Base-by-base conservation (phyloP, 176 grass and related monocot species). In the Avena eriantha region DNA sequence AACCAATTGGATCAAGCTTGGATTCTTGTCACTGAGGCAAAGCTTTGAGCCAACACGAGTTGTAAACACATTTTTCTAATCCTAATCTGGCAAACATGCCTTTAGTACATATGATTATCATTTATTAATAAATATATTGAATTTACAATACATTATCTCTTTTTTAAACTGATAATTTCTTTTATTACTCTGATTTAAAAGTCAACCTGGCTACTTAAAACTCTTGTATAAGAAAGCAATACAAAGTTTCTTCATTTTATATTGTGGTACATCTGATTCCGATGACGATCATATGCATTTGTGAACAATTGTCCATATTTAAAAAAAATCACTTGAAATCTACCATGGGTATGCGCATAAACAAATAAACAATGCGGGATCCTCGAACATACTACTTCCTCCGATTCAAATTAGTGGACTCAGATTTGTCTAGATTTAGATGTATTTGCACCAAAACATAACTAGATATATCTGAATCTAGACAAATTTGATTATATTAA, bases 151-250 rank as follows among this genome's bases (percentile, higher is more conserved):
- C 15, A 19, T 18, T 84, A 66, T 47, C 67, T 5, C 54, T 47
- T 15, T 45, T 73, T 66, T 21, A 54, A 54, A 55, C 29, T 47
- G 1, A 46, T 21, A 43, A 8, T 74, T 74, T 46, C 67, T 0
- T 46, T 19, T 45, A 79, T 46, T 36, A 65, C 65, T 56, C 29
- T 66, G 3, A 23, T 61, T 77, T 7, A 13, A 72, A 22, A 8
- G 49, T 81, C 48, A 18, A 78, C 22, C 74, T 78, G 53, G 81
- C 69, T 22, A 39, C 76, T 79, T 43, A 54, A 22, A 79, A 79
- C 64, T 36, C 48, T 53, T 53, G 75, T 46, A 23, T 1, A 73
- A 36, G 18, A 54, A 79, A 61, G 21, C 33, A 61, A 63, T 63
- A n/a, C 15, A 1, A 11, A 8, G 0, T 4, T 10, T 53, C 61